These are phyloP conservation scores for Aspergillus puulaauensis DNA, from an alignment of 2,329 filamentous ascomycete species.

Conservation along the genomic window DNA sequence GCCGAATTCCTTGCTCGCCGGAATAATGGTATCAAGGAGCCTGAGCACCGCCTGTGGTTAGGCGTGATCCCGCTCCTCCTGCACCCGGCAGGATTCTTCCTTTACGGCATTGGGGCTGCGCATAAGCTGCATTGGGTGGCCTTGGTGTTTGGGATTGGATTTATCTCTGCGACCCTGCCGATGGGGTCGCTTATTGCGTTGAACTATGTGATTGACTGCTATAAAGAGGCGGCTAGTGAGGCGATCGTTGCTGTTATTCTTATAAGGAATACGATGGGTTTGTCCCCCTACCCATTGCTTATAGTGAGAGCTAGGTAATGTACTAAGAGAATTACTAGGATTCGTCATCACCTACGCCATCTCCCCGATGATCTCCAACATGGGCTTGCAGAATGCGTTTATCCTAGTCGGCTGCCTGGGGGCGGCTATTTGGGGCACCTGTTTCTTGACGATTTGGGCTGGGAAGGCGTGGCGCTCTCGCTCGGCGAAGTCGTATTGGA, in stretches of 20 bases:
- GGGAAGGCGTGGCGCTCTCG: too few species aligned
- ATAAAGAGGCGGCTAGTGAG: constrained; percentile 29
- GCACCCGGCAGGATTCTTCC: constrained; percentile 1
- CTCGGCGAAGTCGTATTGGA: too few species aligned
- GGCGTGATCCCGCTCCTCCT: neutral
- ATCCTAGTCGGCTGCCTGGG: too few species aligned
- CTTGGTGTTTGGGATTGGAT: neutral
- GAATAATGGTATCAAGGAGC: constrained; percentile 1
- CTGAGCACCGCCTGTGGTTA: neutral
- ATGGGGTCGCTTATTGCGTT: constrained; percentile 19
- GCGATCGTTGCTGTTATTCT: constrained; percentile 34
- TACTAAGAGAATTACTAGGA: too few species aligned
- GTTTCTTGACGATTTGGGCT: too few species aligned
- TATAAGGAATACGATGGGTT: constrained; percentile 39
- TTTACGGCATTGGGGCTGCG: constrained; percentile 4
- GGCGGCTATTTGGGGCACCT: too few species aligned
- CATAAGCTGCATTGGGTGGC: neutral
- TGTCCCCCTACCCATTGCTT: neutral
- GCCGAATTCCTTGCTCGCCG: neutral
- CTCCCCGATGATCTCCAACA: too few species aligned
- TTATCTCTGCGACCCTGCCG: neutral
- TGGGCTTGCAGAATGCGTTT: too few species aligned
- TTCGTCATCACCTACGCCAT: too few species aligned
- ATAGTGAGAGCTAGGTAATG: too few species aligned
- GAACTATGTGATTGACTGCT: constrained; percentile 29